Base-by-base conservation (phyloP, 805 yeast species). In the Saccharomyces mikatae region DNA sequence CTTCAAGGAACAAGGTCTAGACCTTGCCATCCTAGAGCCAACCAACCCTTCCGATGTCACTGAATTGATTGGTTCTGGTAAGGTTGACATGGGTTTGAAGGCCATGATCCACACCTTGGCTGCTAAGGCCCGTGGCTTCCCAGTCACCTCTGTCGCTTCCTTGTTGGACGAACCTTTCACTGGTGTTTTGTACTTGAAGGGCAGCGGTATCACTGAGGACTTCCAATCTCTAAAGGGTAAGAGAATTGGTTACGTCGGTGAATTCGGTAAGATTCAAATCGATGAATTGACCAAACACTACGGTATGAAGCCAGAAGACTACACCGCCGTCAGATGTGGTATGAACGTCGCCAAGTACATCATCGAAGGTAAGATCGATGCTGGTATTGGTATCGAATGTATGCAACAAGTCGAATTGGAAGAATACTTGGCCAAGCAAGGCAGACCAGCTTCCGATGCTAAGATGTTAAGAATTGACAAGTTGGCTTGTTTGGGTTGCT, bases 61-160 rank as follows among this genome's bases (percentile, higher is more conserved):
- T 28, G 82, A 80, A 56, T 69, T 80, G 56, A 76, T 80, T 64
- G 83, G 83, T 6, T 73, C 80, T 1, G 83, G 83, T 30, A 80
- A 80, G 58, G 72, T 78, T 50, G 83, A 80, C 67, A 77, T 80
- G 80, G 83, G 83, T 13, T 70, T 80, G 57, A 80, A 80, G 63
- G 83, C 83, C 47, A 80, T 80, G 83, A 79, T 80, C 59, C 83
- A 80, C 61, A 80, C 83, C 4, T 68, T 80, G 55, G 83, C 83
- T 52, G 83, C 82, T 26, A 79, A 79, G 63, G 83, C 83, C 11
- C 74, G 83, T 57, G 82, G 82, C 9, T 80, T 71, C 62, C 81
- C 81, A 29, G 82, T 80, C 24, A 80, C 82, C 22, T 77, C 83
- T 14, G 75, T 80, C 50, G 83, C 79, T 2, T 78, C 82, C 4